phyloP scores from a whole-genome alignment of 768 basidiomycete genomes.

The Mycena chlorophos region DNA sequence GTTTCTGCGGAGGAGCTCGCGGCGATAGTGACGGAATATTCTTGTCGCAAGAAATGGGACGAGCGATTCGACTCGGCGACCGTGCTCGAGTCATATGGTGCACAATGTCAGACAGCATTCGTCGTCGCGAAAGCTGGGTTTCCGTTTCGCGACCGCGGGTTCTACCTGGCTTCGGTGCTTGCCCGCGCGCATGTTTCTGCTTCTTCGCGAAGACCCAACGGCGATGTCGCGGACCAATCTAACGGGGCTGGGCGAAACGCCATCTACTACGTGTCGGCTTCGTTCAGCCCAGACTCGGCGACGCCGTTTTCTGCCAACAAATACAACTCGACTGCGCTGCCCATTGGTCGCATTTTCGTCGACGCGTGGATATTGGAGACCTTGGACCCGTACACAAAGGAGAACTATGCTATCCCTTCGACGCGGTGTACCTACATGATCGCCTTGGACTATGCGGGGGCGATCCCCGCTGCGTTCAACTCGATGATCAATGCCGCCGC shows the following conservation, averaged over 20 bases:
- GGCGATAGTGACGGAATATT: constrained; percentile 64
- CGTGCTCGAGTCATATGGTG: constrained; percentile 76
- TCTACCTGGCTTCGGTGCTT: constrained; percentile 74
- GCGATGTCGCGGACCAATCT: constrained; percentile 41
- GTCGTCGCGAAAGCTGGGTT: constrained; percentile 75
- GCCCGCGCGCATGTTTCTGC: constrained; percentile 55
- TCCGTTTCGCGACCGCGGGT: constrained; percentile 88
- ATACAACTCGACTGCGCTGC: constrained; percentile 74
- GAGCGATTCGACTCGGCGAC: constrained; percentile 74
- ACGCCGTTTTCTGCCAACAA: constrained; percentile 58
- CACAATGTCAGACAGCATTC: constrained; percentile 71
- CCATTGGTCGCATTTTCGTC: constrained; percentile 78
- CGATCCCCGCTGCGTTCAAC: constrained; percentile 82
- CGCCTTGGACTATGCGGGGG: constrained; percentile 84
- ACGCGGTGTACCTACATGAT: constrained; percentile 83
- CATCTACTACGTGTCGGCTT: constrained; percentile 82
- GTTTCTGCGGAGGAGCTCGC: constrained; percentile 91
- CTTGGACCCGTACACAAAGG: constrained; percentile 90
- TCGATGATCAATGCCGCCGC: constrained; percentile 80
- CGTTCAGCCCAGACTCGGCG: constrained; percentile 68
- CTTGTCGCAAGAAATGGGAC: constrained; percentile 83
- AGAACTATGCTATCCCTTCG: constrained; percentile 93
- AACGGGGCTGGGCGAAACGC: constrained; percentile 54
- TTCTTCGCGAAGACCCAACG: constrained; percentile 44
- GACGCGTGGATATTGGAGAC: constrained; percentile 98